Conservation (phyloP, 2,329 filamentous ascomycete genomes). For the Alternaria tenuissima region DNA sequence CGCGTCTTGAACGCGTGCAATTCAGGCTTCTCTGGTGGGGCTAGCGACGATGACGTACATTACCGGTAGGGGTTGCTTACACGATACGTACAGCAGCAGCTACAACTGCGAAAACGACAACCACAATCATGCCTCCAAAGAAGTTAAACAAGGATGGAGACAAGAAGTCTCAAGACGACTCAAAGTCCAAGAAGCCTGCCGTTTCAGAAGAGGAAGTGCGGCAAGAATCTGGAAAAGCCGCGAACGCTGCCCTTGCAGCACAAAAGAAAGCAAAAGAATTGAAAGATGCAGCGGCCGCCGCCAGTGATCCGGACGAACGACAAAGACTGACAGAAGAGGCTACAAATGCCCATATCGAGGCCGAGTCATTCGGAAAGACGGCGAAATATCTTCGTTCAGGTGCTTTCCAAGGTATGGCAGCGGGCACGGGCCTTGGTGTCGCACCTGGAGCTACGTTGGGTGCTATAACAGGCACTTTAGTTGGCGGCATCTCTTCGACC, state of each 20-base stretch:
- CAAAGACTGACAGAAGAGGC: constrained; percentile 34
- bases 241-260: constrained; percentile 25
- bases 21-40: constrained; percentile 7
- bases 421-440: constrained; percentile 32
- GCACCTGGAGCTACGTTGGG: constrained; percentile 31
- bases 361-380: constrained; percentile 36
- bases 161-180: neutral
- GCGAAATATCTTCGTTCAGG: constrained; percentile 36
- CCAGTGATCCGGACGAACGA: constrained; percentile 28
- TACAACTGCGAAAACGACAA: neutral
- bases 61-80: neutral
- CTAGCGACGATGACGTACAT: constrained; percentile 18
- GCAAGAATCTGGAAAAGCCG: constrained; percentile 30
- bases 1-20: constrained; percentile 4
- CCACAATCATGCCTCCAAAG: constrained; percentile 11
- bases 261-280: constrained; percentile 31
- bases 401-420: constrained; percentile 34
- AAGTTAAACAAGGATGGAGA: constrained; percentile 9
- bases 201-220: constrained; percentile 29
- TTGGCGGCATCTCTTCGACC: constrained; percentile 31
- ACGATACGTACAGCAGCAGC: neutral
- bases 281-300: constrained; percentile 26
- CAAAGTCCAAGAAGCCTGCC: constrained; percentile 14
- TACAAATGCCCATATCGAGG: constrained; percentile 30
- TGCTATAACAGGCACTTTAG: constrained; percentile 29